Percentiles rank a stretch among this genome's conserved stretches.
Conservation (phyloP, 306 rosid species). For the Pyrus betulifolia region DNA sequence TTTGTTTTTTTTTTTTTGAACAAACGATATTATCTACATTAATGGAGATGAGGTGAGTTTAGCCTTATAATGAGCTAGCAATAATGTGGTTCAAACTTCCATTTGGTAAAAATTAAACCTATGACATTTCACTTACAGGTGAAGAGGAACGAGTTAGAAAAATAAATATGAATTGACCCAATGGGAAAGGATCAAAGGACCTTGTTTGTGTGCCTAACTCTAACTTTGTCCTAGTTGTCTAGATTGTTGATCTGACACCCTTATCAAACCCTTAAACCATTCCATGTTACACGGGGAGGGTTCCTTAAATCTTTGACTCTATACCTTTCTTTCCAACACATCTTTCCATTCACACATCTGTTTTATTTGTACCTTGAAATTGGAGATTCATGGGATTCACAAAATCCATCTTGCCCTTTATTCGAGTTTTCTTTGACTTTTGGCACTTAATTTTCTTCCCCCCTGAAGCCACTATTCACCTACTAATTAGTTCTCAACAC, state of each 20-base stretch:
- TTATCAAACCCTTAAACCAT: neutral
- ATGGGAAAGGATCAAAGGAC: neutral
- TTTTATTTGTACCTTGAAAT: slow-evolving; percentile 12
- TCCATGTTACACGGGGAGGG: slow-evolving; percentile 25
- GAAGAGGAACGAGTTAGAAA: neutral
- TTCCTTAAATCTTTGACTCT: slow-evolving; percentile 15
- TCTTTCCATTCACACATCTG: slow-evolving; percentile 14
- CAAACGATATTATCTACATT: too few species aligned
- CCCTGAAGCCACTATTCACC: neutral
- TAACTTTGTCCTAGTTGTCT: neutral
- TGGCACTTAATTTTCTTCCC: neutral
- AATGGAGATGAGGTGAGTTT: rapidly evolving
- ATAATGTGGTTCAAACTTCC: too few species aligned
- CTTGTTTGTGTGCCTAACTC: slow-evolving; percentile 1
- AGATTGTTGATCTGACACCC: neutral
- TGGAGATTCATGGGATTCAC: slow-evolving; percentile 20
- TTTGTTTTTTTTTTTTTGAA: too few species aligned
- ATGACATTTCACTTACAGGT: rapidly evolving
- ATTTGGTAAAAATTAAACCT: rapidly evolving
- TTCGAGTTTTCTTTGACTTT: slow-evolving; percentile 3
- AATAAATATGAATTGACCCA: neutral
- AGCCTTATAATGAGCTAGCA: rapidly evolving
- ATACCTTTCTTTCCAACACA: slow-evolving; percentile 9
- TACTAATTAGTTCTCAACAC: neutral
- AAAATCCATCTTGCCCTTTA: slow-evolving; percentile 1